Evolutionary conservation across 1,284 basidiomycete species (phyloP).

Genomic region (Sporisorium exsertum): DNA sequence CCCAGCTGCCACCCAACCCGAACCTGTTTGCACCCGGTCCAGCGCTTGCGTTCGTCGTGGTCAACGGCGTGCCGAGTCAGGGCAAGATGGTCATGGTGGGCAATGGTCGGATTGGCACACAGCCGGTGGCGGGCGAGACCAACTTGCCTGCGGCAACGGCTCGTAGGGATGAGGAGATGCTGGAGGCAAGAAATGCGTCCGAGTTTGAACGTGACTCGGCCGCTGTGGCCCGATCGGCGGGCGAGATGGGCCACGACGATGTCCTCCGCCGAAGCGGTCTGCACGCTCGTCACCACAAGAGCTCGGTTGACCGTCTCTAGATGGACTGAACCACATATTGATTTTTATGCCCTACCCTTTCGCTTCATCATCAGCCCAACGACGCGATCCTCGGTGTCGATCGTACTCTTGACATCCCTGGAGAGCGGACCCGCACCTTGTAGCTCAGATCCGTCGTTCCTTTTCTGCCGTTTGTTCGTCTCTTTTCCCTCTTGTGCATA

Average conservation of each 20-base stretch:
- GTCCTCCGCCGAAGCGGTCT: constrained; percentile 27
- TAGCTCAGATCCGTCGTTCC: constrained; percentile 21
- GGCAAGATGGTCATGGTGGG: constrained; percentile 66
- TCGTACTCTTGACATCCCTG: neutral
- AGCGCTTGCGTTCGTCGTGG: constrained; percentile 64
- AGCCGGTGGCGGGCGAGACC: constrained; percentile 38
- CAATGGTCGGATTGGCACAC: constrained; percentile 54
- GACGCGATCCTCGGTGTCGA: constrained; percentile 27
- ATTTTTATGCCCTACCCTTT: neutral
- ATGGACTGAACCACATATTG: no score
- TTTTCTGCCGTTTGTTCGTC: neutral
- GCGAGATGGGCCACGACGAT: constrained; percentile 10
- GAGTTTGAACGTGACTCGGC: constrained; percentile 11
- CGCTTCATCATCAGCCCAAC: neutral
- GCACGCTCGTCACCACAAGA: constrained; percentile 42
- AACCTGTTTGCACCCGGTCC: constrained; percentile 65
- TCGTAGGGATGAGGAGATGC: constrained; percentile 12
- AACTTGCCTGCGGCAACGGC: constrained; percentile 18
- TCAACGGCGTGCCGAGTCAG: constrained; percentile 61
- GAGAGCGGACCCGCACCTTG: constrained; percentile 12
- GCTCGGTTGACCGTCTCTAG: constrained; percentile 28
- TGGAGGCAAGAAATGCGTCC: neutral
- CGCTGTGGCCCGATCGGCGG: neutral
- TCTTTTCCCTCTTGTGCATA: neutral
- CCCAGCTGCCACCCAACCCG: constrained; percentile 62